Base-by-base conservation (phyloP, 208 protist species). In the Crithidia sp. region DNA sequence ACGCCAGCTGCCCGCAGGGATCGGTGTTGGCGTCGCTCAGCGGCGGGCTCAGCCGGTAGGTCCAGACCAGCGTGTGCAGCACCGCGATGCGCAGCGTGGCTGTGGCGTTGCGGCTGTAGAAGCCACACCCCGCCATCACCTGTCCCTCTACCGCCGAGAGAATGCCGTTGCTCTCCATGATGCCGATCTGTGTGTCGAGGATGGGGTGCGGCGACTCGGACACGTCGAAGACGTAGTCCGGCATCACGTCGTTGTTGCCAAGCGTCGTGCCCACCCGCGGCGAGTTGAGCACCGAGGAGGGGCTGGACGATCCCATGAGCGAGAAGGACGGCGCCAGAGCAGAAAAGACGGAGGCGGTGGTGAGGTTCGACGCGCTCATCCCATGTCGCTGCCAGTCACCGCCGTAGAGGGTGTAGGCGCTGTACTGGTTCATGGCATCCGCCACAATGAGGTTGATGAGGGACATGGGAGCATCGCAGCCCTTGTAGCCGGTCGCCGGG, bases 211-310 rank as follows among this genome's bases (percentile, higher is more conserved):
- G 65, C 4, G 39, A 49, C 28, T 56, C 67, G 37, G 56, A 67
- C 14, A 69, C 56, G 57, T 89, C 63, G 62, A 96, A 93, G 54
- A 43, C 41, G 74, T 93, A 93, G 65, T 94, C 74, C n/a, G 85
- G 86, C 16, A 89, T 76, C 16, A 92, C 63, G 66, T 96, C 92
- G 61, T 93, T 93, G 81, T 96, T 95, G 44, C 92, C 89, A 41
- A 92, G 47, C n/a, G 80, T 75, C 16, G 60, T 66, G 14, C 58
- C 62, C 45, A 63, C 50, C 7, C 45, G 50, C 37, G 61, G 61
- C 41, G n/a, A 59, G 36, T 59, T 62, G 36, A 71, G 59, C 36
- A 3, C 37, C 45, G 39, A 49, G 5, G 44, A 14, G n/a, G 17
- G 13, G 17, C 17, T 61, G 47, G 10, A 44, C 3, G 52, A 43